A percentile compares a stretch with the other conserved stretches of the same genome.
Evolutionary conservation across 768 basidiomycete species (phyloP).

Genomic region (Boletus patriciae): DNA sequence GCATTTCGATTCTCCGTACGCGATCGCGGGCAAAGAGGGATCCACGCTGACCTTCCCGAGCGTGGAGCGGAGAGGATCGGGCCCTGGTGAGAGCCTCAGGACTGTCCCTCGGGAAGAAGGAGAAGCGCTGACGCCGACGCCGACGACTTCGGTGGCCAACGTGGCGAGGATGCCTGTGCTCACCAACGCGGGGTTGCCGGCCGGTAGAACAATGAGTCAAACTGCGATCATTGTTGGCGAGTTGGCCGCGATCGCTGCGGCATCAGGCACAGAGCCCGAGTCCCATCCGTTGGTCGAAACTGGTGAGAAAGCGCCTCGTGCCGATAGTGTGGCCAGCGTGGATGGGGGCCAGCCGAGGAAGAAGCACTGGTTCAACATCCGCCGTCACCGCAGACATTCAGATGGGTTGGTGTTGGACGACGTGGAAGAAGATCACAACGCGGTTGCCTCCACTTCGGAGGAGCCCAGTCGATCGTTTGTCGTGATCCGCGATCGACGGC

Average conservation of each 20-base stretch:
- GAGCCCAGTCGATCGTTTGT: slow-evolving; percentile 61
- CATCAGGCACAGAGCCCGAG: slow-evolving; percentile 19
- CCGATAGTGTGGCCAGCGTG: slow-evolving; percentile 32
- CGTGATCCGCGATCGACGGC: slow-evolving; percentile 59
- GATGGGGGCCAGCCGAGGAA: slow-evolving; percentile 54
- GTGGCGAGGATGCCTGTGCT: slow-evolving; percentile 44
- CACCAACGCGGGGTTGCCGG: slow-evolving; percentile 40
- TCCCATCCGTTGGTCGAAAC: slow-evolving; percentile 22
- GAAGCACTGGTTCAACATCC: slow-evolving; percentile 69
- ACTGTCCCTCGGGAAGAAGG: slow-evolving; percentile 36
- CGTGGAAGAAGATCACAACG: slow-evolving; percentile 23
- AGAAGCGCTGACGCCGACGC: slow-evolving; percentile 42
- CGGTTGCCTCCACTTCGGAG: slow-evolving; percentile 30
- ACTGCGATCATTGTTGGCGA: slow-evolving; percentile 80
- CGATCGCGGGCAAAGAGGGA: slow-evolving; percentile 53
- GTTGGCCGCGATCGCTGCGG: slow-evolving; percentile 28
- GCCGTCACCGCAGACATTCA: slow-evolving; percentile 59
- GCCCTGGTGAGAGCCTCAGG: slow-evolving; percentile 22
- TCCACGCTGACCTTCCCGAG: slow-evolving; percentile 71
- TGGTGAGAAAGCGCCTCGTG: slow-evolving; percentile 18
- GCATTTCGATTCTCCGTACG: slow-evolving; percentile 83
- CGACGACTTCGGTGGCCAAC: slow-evolving; percentile 50
- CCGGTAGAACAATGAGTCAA: slow-evolving; percentile 78
- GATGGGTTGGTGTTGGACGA: slow-evolving; percentile 45
- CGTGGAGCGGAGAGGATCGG: slow-evolving; percentile 43